Evolutionary conservation across 345 rosid genomes (phyloP), one percentile per base, ranked within the genome.

Genomic region (Alliaria petiolata): DNA sequence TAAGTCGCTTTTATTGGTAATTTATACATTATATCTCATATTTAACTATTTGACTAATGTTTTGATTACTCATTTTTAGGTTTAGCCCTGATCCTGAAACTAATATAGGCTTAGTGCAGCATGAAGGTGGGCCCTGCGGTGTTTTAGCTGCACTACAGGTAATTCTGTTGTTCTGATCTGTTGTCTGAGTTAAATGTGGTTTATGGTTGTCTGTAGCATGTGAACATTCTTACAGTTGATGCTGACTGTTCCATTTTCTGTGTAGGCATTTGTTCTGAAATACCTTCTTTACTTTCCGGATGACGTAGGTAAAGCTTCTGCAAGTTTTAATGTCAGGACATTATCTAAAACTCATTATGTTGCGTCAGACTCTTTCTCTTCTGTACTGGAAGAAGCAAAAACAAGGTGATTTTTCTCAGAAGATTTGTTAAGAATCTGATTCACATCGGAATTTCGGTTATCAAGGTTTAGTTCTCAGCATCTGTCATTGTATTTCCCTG

Each of bases 81-180:
- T 95, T 89, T 84, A 95, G 98, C 82, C 79, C 83, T 79, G 97
- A 92, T 85, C 92, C 91, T 76, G 99, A 90, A 79, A 95, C 99
- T 69, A 86, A 96, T 51, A 88, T 90, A 88, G 99, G 99, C 54
- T 82, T 95, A 70, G 99, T 95, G 86, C 99, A 95, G 91, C 98
- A 92, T 84, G 99, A 95, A 88, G 99, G 99, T 74, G 99, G 99
- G 63, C 99, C 98, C 52, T 95, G 99, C 62, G 98, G 99, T 67
- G 99, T 95, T 79, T 86, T 95, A 82, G 99, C 99, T 61, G 83
- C 99, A 58, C 66, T 95, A 73, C 99, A 95, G 83, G 99, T 95
- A 89, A 84, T 70, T 65, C 71, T 58, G 68, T 65, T 56, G 2
- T 57, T 40, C 12, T 65, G 25, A 15, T 61, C n/a, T 36, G 35